Evolutionary conservation across 345 rosid genomes (phyloP), one percentile per base, ranked within the genome.

Genomic region (Aurinia saxatilis): DNA sequence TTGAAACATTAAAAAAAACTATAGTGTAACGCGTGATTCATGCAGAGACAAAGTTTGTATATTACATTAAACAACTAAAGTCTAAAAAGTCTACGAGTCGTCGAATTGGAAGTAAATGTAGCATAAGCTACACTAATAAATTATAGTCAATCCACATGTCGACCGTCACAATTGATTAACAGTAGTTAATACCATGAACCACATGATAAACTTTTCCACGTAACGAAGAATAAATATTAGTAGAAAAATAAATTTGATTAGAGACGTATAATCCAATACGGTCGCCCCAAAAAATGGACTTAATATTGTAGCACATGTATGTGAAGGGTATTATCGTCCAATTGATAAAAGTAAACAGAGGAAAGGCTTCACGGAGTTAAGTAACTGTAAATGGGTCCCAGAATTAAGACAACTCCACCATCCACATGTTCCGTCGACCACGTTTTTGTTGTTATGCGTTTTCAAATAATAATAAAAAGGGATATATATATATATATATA

Each of bases 371-470:
- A 63, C 68, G 68, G 63, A 44, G 74, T 61, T 47, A 53, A 2
- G 15, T 13, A 47, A 47, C 36, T 13, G 51, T 21, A 23, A 39
- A 50, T 70, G 51, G 74, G 68, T 21, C 68, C 68, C 13, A 12
- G 13, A 8, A 5, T 38, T 5, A 30, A 47, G 63, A 70, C 63
- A 70, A 57, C 58, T 55, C 68, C 74, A 62, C 68, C 50, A 53
- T 10, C 63, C 68, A 61, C 73, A 61, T 61, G 60, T 61, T 54
- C 57, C 63, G 50, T 62, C 63, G 68, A 61, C 68, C 74, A 62
- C 74, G 74, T 70, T 62, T 70, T 70, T 70, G 74, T 62, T 54
- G 57, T 55, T 55, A 70, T 70, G 68, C 52, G 51, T 70, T 38
- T 46, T 38, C 2, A 14, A 41, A 51, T 13, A 38, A 50, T 7